A percentile compares a stretch with the other conserved stretches of the same genome.
Conservation (phyloP, 805 yeast species). For the Barnettozyma botsteinii region DNA sequence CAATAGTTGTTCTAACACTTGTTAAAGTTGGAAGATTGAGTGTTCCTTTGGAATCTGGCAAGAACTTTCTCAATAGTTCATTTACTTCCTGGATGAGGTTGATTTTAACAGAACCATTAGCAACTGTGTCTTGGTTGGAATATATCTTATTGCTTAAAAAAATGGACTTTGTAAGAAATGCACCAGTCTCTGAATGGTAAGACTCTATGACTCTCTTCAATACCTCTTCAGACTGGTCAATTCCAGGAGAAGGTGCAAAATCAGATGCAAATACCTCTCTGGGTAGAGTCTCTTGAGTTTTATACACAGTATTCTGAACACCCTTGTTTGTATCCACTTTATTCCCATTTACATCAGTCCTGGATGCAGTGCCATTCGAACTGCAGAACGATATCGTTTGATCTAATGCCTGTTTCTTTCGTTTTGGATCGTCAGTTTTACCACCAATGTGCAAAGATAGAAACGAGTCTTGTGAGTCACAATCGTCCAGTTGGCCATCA, state of each 20-base stretch:
- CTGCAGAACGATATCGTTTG: conserved; percentile 1
- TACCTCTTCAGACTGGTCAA: conserved; percentile 10
- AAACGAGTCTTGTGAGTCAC: conserved; percentile 18
- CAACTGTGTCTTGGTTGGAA: conserved; percentile 11
- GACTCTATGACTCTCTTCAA: conserved; percentile 16
- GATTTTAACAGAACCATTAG: conserved; percentile 20
- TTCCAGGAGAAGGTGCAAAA: conserved; percentile 7
- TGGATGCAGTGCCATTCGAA: background rate
- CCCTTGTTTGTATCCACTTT: no score
- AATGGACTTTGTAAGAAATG: conserved; percentile 11
- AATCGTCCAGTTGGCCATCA: conserved; percentile 12
- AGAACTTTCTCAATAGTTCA: conserved; percentile 11
- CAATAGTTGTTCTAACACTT: conserved; percentile 13
- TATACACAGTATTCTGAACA: no score
- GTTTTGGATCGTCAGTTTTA: background rate
- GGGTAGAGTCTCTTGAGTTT: background rate
- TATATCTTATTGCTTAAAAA: conserved; percentile 16
- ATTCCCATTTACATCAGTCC: background rate
- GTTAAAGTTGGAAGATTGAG: background rate
- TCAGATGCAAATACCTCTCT: conserved; percentile 3
- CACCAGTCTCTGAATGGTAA: conserved; percentile 19
- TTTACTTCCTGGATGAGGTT: conserved; percentile 23
- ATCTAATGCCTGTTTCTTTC: background rate
- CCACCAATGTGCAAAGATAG: conserved; percentile 7
- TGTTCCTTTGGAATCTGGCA: background rate